Evolutionary conservation across 192 early-diverging fungal species (phyloP).

Genomic region (Backusella macrospora): DNA sequence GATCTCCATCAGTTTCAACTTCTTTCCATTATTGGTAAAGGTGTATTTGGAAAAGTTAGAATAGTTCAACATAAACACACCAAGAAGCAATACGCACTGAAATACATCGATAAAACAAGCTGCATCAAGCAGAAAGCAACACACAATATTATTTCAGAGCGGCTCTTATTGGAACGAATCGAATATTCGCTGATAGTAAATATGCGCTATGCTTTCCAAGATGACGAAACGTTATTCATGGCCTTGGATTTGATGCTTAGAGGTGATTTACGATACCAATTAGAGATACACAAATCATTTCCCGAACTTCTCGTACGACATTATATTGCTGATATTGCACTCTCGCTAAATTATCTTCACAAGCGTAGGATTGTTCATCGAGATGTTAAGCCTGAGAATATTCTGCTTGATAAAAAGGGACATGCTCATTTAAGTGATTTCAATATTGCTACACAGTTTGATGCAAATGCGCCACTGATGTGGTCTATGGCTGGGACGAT

Average conservation of each 20-base stretch:
- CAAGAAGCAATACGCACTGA: slow-evolving; percentile 74
- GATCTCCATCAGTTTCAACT: slow-evolving; percentile 68
- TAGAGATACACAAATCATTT: slow-evolving; percentile 64
- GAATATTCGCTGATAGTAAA: slow-evolving; percentile 72
- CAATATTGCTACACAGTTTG: slow-evolving; percentile 84
- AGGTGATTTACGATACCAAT: slow-evolving; percentile 82
- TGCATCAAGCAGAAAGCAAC: slow-evolving; percentile 82
- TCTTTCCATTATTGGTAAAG: slow-evolving; percentile 75
- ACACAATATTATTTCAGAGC: slow-evolving; percentile 81
- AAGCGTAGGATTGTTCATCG: slow-evolving; percentile 81
- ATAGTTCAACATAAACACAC: slow-evolving; percentile 78
- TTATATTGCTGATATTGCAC: slow-evolving; percentile 86
- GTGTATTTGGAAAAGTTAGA: slow-evolving; percentile 89
- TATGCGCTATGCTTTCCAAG: slow-evolving; percentile 88
- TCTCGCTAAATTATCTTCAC: slow-evolving; percentile 81
- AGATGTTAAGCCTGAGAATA: slow-evolving; percentile 96
- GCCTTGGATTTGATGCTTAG: slow-evolving; percentile 88
- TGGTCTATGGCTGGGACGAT: slow-evolving; percentile 83
- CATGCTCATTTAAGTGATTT: slow-evolving; percentile 96
- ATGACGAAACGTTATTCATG: slow-evolving; percentile 89
- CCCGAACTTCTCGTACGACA: slow-evolving; percentile 79
- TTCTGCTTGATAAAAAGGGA: slow-evolving; percentile 74
- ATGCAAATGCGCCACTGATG: slow-evolving; percentile 53
- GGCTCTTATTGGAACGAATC: slow-evolving; percentile 78
- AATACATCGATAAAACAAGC: slow-evolving; percentile 86